Conservation (phyloP, 1,139 yeast species). For the Sugiyamaella novakii region DNA sequence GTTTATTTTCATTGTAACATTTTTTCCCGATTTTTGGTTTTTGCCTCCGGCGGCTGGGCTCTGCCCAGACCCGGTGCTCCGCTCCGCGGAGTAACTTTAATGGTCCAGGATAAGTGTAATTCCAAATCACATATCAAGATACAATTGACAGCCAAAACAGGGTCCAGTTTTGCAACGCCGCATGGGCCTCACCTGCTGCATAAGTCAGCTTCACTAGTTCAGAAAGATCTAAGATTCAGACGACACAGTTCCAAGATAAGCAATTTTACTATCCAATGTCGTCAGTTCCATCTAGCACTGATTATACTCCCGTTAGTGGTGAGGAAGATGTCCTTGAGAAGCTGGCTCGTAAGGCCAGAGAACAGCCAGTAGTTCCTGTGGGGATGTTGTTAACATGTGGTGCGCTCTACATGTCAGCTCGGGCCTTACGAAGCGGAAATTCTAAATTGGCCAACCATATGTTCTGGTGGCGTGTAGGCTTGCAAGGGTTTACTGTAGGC, state of each 20-base stretch:
- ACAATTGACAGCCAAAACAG: too few species aligned
- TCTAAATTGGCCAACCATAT: slow-evolving; percentile 76
- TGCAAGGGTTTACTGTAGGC: slow-evolving; percentile 78
- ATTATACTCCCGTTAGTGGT: slow-evolving; percentile 7
- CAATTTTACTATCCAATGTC: too few species aligned
- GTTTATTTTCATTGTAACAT: not conserved
- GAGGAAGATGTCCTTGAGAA: slow-evolving; percentile 34
- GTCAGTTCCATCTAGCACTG: slow-evolving; percentile 6
- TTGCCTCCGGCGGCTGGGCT: slow-evolving; percentile 6
- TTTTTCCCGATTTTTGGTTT: not conserved
- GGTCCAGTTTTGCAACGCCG: too few species aligned
- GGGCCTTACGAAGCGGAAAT: slow-evolving; percentile 72
- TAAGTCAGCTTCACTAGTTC: too few species aligned
- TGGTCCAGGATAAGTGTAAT: too few species aligned
- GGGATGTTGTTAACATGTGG: slow-evolving; percentile 79
- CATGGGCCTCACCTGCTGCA: not conserved
- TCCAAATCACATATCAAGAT: too few species aligned
- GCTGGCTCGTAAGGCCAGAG: slow-evolving; percentile 39
- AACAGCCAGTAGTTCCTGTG: slow-evolving; percentile 59
- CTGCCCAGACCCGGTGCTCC: slow-evolving; percentile 1
- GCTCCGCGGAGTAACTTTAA: not conserved
- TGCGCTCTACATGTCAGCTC: slow-evolving; percentile 78
- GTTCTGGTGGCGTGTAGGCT: slow-evolving; percentile 86
- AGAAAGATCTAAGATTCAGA: too few species aligned
- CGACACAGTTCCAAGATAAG: too few species aligned